A percentile compares a stretch with the other conserved stretches of the same genome.
Evolutionary conservation across 768 basidiomycete species (phyloP).

Genomic region (Tremella fuciformis): DNA sequence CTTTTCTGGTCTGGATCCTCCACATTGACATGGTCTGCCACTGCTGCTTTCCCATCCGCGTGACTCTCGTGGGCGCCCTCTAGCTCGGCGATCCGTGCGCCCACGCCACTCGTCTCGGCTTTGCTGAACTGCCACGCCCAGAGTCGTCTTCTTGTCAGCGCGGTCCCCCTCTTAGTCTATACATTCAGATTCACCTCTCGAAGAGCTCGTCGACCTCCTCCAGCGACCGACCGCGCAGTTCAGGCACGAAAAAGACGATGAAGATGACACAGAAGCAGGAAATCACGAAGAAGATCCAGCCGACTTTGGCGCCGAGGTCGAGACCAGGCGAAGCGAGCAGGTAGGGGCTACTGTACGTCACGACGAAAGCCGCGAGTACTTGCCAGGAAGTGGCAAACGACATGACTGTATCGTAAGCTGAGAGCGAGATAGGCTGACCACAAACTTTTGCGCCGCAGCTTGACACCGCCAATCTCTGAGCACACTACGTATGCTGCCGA

Average conservation of each 20-base stretch:
- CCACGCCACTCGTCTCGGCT: slow-evolving; percentile 21
- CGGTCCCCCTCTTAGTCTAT: not conserved
- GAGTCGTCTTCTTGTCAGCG: slow-evolving; percentile 7
- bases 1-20: too few relatives aligned
- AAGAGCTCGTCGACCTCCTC: slow-evolving; percentile 29
- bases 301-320: slow-evolving; percentile 17
- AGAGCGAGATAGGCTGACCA: not conserved
- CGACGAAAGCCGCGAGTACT: slow-evolving; percentile 14
- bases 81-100: slow-evolving; percentile 20
- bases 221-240: slow-evolving; percentile 15
- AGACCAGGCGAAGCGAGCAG: slow-evolving; percentile 1
- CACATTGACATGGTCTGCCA: too few relatives aligned
- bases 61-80: slow-evolving; percentile 11
- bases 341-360: slow-evolving; percentile 16
- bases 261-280: slow-evolving; percentile 13
- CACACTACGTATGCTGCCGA: slow-evolving; percentile 13
- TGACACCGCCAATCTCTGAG: slow-evolving; percentile 24
- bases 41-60: not conserved
- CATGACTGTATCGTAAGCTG: slow-evolving; percentile 5
- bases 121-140: slow-evolving; percentile 35
- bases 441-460: slow-evolving; percentile 19
- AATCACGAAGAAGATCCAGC: slow-evolving; percentile 15
- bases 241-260: slow-evolving; percentile 24
- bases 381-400: slow-evolving; percentile 9
- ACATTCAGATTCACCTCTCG: not conserved